Evolutionary conservation across 2,329 filamentous ascomycete genomes (phyloP), one percentile per base, ranked within the genome.

Genomic region (Niveomyces coronatus): DNA sequence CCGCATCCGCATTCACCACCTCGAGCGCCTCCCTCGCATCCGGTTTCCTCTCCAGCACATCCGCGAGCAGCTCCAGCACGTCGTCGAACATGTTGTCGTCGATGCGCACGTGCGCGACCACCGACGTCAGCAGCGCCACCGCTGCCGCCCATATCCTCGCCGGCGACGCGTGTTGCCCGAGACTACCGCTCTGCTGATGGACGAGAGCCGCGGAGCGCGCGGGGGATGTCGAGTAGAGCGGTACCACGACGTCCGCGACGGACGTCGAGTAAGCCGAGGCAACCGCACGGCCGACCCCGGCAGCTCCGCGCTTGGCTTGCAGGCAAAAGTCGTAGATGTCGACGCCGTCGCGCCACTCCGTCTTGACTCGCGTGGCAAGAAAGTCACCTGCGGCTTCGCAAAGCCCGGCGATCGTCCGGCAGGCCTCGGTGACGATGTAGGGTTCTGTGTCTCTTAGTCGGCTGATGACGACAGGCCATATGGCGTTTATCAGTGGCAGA

Each of bases 381-480:
- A 98, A 98, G 44, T 86, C 79, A 0, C 87, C 85, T 0, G 85
- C 85, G 32, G 74, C 66, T 40, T 65, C 63, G 53, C 85, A 93
- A 40, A 95, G 69, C 9, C 71, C 64, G 3, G 65, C 65, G 3
- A 96, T 65, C 1, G 85, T 74, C 11, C 77, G 68, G 42, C 85
- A 78, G 5, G 86, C 79, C 13, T 79, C 75, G 8, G 82, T 71
- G 3, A 74, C 72, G 9, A 95, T 74, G 51, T 78, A 82, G 0
- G 74, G 63, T 55, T 86, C 79, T 4, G 61, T 46, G 45, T 86
- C 83, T 46, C 77, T 73, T 5, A 86, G 64, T 17, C 79, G 70
- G n/a, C 70, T 67, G 2, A 81, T 63, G 5, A 94, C 64, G 6
- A 93, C 81, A 0, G 88, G 87, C 89, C 89, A 98, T 7, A 96